Evolutionary conservation across 129 eudicot species (phyloP).

Genomic region (Sambucus nigra): DNA sequence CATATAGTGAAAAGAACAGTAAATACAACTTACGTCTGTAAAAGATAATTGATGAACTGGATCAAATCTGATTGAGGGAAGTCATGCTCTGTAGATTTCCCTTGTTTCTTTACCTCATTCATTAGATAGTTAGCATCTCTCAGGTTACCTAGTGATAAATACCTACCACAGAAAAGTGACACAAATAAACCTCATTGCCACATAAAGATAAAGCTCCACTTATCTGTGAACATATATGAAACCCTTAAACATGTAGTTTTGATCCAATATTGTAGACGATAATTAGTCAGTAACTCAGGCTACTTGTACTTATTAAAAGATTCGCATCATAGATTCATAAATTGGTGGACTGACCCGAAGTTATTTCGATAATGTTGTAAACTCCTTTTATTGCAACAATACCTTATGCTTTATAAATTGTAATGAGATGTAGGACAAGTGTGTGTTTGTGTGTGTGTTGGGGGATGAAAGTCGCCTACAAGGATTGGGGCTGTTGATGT

Average conservation of each 20-base stretch:
- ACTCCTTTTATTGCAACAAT: no score
- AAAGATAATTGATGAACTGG: conserved; percentile 60
- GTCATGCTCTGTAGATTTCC: conserved; percentile 39
- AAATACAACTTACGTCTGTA: conserved; percentile 58
- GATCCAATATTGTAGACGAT: no score
- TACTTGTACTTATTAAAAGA: no score
- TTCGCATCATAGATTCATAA: no score
- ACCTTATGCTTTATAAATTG: no score
- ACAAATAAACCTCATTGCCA: background rate
- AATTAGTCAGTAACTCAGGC: no score
- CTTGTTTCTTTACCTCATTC: conserved; percentile 70
- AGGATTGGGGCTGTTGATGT: no score
- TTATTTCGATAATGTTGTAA: no score
- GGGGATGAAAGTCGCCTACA: no score
- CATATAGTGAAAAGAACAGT: background rate
- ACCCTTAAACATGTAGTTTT: background rate
- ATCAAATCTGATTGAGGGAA: conserved; percentile 66
- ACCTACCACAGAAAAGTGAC: conserved; percentile 34
- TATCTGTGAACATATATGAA: background rate
- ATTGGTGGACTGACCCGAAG: no score
- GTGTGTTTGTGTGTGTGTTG: no score
- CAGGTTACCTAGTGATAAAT: conserved; percentile 69
- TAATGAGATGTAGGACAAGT: no score
- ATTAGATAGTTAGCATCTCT: conserved; percentile 81
- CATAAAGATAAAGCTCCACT: conserved; percentile 6